Evolutionary conservation across 1,284 basidiomycete genomes (phyloP), one percentile per base, ranked within the genome.

Genomic region (Pseudozyma sp.): DNA sequence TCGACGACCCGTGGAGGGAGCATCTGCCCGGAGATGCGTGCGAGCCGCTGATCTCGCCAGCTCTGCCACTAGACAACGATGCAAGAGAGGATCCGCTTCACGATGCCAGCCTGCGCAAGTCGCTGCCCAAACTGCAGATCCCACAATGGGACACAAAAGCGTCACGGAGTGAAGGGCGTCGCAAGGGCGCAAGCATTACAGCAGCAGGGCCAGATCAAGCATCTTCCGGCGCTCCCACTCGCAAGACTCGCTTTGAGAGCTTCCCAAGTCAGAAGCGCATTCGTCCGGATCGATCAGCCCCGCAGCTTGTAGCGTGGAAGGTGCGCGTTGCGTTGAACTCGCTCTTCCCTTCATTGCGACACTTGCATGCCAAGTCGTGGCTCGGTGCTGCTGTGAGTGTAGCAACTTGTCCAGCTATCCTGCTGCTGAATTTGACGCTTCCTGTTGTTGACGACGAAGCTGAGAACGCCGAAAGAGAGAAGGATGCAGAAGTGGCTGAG

Each of bases 341-440:
- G 1, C 87, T 98, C 13, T 97, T 97, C 86, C 95, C 96, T 0
- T 93, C 95, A 0, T 86, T 99, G 6, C 90, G 92, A 67, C 88
- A 90, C 62, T 92, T 97, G 84, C 78, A 87, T 34, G 87, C 88
- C 50, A 95, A 96, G 85, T 91, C 91, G 11, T 79, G 90, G 58
- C 75, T 92, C 8, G 92, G 92, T 5, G 90, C 90, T 85, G 86
- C 92, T 18, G 91, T 93, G 0, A 90, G 92, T 0, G 78, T 97
- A 14, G 89, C 95, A 59, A 94, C 94, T 8, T 90, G 91, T 0
- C 96, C 96, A 0, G 93, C 95, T 0, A 90, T 98, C 7, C 87
- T 97, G 83, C 87, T 89, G 12, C 87, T 99, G 55, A 97, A 95
- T 0, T 80, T 97, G 16, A 98, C 96, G 0, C 87, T 97, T 7